phyloP scores from a whole-genome alignment of 345 rosid species.

The Corchorus olitorius region DNA sequence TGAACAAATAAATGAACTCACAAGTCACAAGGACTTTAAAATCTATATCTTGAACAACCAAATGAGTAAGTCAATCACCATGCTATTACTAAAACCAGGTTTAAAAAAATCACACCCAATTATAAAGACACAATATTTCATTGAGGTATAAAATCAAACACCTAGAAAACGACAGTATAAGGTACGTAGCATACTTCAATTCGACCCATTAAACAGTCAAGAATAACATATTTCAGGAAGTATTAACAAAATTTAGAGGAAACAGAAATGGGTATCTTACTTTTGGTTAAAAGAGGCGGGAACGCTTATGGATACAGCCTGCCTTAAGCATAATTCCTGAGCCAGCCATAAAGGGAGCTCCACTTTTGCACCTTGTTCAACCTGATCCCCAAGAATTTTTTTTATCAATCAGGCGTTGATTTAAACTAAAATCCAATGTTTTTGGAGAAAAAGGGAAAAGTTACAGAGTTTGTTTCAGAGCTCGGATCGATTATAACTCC shows the following conservation, averaged over 20 bases:
- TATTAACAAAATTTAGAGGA: background rate
- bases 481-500: slow-evolving; percentile 81
- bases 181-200: too few relatives aligned
- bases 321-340: slow-evolving; percentile 63
- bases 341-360: slow-evolving; percentile 93
- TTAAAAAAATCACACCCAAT: too few relatives aligned
- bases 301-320: slow-evolving; percentile 58
- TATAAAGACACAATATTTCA: background rate
- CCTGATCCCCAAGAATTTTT: slow-evolving; percentile 35
- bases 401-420: background rate
- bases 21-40: background rate
- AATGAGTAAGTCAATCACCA: background rate
- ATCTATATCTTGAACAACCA: background rate
- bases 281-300: slow-evolving; percentile 77
- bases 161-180: too few relatives aligned
- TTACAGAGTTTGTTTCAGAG: slow-evolving; percentile 62
- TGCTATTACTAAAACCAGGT: background rate
- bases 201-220: background rate
- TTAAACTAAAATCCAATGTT: background rate
- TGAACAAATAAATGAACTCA: background rate
- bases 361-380: slow-evolving; percentile 70
- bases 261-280: slow-evolving; percentile 34
- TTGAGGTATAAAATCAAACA: background rate
- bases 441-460: slow-evolving; percentile 19
- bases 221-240: background rate